Evolutionary conservation across 2,329 filamentous ascomycete genomes (phyloP).

Genomic region (Beauveria sp.): DNA sequence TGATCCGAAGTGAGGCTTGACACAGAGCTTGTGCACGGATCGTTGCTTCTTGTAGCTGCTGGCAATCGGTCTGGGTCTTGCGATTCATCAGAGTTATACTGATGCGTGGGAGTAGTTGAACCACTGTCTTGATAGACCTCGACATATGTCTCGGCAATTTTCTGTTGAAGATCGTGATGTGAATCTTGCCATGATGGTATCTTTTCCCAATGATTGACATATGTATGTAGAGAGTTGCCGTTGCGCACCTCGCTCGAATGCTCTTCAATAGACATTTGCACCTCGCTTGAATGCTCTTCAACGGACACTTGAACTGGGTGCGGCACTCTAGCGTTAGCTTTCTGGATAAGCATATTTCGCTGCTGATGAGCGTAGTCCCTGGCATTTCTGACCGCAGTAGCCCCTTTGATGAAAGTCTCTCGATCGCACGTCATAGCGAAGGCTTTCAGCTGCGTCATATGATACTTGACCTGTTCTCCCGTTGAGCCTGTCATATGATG

Average conservation of each 20-base stretch:
- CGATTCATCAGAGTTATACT: not conserved
- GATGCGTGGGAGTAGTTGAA: not conserved
- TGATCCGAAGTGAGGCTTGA: not conserved
- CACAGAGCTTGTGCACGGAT: not conserved
- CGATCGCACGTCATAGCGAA: too few relatives aligned
- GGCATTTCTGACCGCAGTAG: constrained; percentile 30
- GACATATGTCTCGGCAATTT: constrained; percentile 1
- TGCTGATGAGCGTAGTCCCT: constrained; percentile 28
- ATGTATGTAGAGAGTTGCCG: too few relatives aligned
- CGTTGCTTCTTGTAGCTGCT: not conserved
- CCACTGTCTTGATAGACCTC: constrained; percentile 6
- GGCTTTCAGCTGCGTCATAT: constrained; percentile 31
- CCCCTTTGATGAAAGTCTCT: constrained; percentile 27
- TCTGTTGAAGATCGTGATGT: constrained; percentile 10
- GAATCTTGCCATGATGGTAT: not conserved
- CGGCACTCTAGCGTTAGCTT: constrained; percentile 20
- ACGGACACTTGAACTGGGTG: too few relatives aligned
- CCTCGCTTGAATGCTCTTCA: not conserved
- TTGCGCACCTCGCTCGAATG: not conserved
- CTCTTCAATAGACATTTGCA: not conserved
- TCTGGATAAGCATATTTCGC: constrained; percentile 26
- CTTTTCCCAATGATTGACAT: not conserved
- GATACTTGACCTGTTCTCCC: constrained; percentile 21
- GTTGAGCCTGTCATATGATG: constrained; percentile 27
- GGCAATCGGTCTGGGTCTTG: not conserved